Evolutionary conservation across 768 basidiomycete genomes (phyloP).

Genomic region (Strobilomyces echinocephalus): DNA sequence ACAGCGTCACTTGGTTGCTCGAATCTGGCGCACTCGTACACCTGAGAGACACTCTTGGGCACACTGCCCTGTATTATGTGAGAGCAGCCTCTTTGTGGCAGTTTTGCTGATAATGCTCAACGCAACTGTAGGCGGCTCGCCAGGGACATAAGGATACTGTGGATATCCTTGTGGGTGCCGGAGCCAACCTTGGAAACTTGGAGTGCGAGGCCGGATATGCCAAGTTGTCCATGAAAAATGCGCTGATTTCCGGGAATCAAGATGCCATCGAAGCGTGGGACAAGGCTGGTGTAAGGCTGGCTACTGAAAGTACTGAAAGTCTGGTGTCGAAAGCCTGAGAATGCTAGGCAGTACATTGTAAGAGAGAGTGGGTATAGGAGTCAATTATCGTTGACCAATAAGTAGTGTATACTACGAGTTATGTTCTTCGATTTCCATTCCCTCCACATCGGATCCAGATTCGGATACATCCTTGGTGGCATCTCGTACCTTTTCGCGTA

Average conservation of each 20-base stretch:
- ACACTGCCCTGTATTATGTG: slow-evolving; percentile 82
- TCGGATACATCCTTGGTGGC: slow-evolving; percentile 25
- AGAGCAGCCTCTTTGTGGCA: slow-evolving; percentile 18
- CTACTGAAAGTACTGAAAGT: neutral
- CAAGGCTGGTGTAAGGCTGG: slow-evolving; percentile 41
- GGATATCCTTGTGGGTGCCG: slow-evolving; percentile 61
- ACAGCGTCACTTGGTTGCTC: slow-evolving; percentile 46
- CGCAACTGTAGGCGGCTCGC: slow-evolving; percentile 57
- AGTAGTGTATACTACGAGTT: slow-evolving; percentile 2
- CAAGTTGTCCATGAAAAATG: slow-evolving; percentile 40
- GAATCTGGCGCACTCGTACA: slow-evolving; percentile 79
- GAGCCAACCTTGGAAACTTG: slow-evolving; percentile 66
- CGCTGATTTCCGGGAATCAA: slow-evolving; percentile 38
- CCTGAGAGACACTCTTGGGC: slow-evolving; percentile 71
- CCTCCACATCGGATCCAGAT: slow-evolving; percentile 24
- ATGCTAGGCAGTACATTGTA: slow-evolving; percentile 6
- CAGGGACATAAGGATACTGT: slow-evolving; percentile 62
- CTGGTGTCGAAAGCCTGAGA: neutral
- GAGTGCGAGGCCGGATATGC: slow-evolving; percentile 60
- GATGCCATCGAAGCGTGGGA: slow-evolving; percentile 48
- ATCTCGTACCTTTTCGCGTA: slow-evolving; percentile 48
- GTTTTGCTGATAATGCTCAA: slow-evolving; percentile 1
- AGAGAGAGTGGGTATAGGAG: slow-evolving; percentile 12
- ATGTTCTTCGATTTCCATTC: slow-evolving; percentile 23
- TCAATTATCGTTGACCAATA: slow-evolving; percentile 5